These are phyloP conservation scores for Spatholobus suberectus DNA, from an alignment of 306 rosid species.

Conservation along the genomic window DNA sequence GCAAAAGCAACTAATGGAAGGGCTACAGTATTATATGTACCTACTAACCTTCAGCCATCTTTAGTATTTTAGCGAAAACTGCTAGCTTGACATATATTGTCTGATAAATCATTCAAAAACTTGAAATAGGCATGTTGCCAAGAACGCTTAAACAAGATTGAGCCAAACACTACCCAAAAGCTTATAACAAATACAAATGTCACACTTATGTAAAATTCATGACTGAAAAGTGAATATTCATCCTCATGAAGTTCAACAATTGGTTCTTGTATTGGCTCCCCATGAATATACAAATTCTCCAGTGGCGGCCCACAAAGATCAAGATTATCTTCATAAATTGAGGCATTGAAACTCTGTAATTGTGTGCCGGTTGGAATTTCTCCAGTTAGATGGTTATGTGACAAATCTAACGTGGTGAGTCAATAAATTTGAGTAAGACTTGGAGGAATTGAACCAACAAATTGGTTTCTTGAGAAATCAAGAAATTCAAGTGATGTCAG, in stretches of 20 bases:
- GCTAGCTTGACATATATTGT: no score
- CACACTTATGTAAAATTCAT: not conserved
- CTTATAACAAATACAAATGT: not conserved
- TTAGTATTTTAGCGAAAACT: no score
- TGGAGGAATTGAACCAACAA: not conserved
- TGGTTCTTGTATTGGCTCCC: not conserved
- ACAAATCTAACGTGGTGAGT: constrained; percentile 8
- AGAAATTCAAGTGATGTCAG: constrained; percentile 8
- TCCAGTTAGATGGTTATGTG: constrained; percentile 7
- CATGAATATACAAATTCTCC: not conserved
- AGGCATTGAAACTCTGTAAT: constrained; percentile 15
- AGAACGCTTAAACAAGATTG: not conserved
- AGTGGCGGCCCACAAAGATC: constrained; percentile 38
- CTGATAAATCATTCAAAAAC: not conserved
- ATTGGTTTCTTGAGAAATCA: constrained; percentile 34
- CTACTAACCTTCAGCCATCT: no score
- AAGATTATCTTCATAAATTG: constrained; percentile 18
- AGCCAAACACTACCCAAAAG: not conserved
- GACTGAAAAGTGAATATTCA: not conserved
- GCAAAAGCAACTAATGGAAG: no score
- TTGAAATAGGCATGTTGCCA: constrained; percentile 20
- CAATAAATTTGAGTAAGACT: constrained; percentile 13
- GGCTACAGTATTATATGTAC: no score
- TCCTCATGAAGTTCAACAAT: not conserved
- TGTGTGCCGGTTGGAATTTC: constrained; percentile 31